Evolutionary conservation across 495 filamentous ascomycete genomes (phyloP), one percentile per base, ranked within the genome.

Genomic region (Pseudevernia furfuracea): DNA sequence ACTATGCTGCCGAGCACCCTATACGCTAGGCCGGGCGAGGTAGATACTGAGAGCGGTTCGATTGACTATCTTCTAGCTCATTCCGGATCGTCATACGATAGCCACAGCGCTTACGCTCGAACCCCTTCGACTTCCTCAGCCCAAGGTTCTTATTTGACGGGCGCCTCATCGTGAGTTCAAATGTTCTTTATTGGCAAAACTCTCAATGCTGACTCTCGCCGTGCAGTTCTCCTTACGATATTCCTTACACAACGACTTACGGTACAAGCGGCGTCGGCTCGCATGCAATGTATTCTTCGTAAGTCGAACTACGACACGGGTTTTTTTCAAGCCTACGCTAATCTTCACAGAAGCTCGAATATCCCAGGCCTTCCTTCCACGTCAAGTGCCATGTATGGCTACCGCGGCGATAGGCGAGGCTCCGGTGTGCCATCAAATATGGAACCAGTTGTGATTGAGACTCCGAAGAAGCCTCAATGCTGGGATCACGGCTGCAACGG

Each of bases 401-500:
- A 63, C 32, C 49, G 38, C 25, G 19, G 43, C 43, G 58, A 61
- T 57, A 61, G 61, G 41, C 58, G 66, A 59, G 55, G 49, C 32
- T 65, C 61, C 36, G 38, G 34, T 11, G 53, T 66, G 3, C 58
- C 64, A 37, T 65, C 67, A 25, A 61, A 71, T 61, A 53, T 56
- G 46, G 56, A 68, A 56, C 63, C 59, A 17, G 67, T 68, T 59
- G 83, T 92, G 44, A 80, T 92, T 17, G 87, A 86, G 69, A 85
- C 84, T 58, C 84, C 89, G 62, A 90, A 89, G 11, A 92, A 92
- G 74, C 91, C 92, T 6, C 92, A 95, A 72, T 96, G 92, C 75
- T 96, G 89, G 89, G 92, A 96, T 57, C 92, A 96, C 68, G 92
- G 91, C 12, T 96, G 92, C 80, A 95, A 96, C 70, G 92, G 92